These are phyloP conservation scores for Rhodotorula kratochvilovae DNA, from an alignment of 768 basidiomycete species.

Conservation along the genomic window DNA sequence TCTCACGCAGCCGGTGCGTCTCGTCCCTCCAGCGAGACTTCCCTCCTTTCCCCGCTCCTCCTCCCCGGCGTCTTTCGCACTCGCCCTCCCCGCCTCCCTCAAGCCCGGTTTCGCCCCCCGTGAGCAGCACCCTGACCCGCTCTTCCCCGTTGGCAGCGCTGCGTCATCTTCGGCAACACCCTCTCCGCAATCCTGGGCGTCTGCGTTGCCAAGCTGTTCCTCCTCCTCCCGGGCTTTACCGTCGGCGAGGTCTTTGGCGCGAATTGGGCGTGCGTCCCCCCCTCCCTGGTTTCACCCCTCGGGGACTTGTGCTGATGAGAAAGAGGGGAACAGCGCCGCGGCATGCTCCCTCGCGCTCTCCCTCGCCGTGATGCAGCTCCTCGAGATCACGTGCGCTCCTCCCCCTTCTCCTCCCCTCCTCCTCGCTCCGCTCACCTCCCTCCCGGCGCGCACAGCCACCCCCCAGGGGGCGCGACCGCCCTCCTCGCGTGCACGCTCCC, in stretches of 20 bases:
- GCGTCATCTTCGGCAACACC: slow-evolving; percentile 25
- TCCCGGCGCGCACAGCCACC: not conserved
- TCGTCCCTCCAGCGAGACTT: no score
- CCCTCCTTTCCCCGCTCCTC: not conserved
- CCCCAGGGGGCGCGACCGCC: slow-evolving; percentile 21
- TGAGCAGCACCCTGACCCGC: no score
- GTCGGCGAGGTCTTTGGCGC: slow-evolving; percentile 17
- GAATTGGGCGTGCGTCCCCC: slow-evolving; percentile 19
- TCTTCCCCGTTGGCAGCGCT: not conserved
- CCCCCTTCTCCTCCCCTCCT: not conserved
- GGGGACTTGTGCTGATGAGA: not conserved
- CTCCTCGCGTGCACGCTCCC: slow-evolving; percentile 21
- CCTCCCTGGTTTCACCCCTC: no score
- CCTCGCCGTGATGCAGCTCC: slow-evolving; percentile 24
- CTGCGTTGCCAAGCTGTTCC: slow-evolving; percentile 20
- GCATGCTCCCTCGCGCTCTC: slow-evolving; percentile 8
- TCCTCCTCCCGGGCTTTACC: not conserved
- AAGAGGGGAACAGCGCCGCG: slow-evolving; percentile 2
- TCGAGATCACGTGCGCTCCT: slow-evolving; percentile 19
- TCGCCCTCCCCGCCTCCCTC: not conserved
- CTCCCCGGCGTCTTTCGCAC: not conserved
- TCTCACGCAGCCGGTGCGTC: slow-evolving; percentile 13
- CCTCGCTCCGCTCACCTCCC: not conserved
- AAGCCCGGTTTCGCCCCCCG: no score
- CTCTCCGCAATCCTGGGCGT: slow-evolving; percentile 19